Conservation (phyloP, 805 yeast genomes). For the Starmera quercuum region DNA sequence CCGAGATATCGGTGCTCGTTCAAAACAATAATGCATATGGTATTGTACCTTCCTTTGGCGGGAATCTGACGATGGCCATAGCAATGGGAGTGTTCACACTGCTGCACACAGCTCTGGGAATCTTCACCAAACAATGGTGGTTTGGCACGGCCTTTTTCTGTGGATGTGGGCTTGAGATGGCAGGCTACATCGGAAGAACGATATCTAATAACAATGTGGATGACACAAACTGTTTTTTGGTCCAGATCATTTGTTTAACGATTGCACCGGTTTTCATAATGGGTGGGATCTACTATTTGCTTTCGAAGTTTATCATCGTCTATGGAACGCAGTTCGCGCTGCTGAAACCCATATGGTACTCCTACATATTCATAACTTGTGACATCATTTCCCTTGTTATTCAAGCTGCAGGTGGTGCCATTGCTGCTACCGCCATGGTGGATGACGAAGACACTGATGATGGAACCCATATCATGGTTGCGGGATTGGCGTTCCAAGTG, state of each 20-base stretch:
- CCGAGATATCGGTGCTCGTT: constrained; percentile 3
- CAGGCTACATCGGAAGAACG: constrained; percentile 61
- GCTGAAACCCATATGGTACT: constrained; percentile 49
- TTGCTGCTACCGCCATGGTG: constrained; percentile 43
- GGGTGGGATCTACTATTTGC: constrained; percentile 73
- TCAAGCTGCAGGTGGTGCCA: constrained; percentile 76
- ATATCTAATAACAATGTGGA: constrained; percentile 34
- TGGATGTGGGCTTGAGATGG: constrained; percentile 52
- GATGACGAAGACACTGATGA: constrained; percentile 20
- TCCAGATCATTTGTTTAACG: constrained; percentile 64
- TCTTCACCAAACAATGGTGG: constrained; percentile 54
- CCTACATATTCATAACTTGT: constrained; percentile 56
- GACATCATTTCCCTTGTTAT: constrained; percentile 58
- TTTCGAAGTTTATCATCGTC: constrained; percentile 60
- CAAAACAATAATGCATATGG: constrained; percentile 24
- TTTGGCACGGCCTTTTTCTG: constrained; percentile 48
- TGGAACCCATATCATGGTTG: constrained; percentile 70
- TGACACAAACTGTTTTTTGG: constrained; percentile 35
- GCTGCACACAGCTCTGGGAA: constrained; percentile 34
- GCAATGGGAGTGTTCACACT: constrained; percentile 43
- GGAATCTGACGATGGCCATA: constrained; percentile 49
- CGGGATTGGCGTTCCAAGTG: constrained; percentile 74
- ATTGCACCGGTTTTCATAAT: constrained; percentile 78
- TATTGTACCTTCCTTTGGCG: constrained; percentile 43
- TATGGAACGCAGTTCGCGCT: constrained; percentile 49